Evolutionary conservation across 2,329 filamentous ascomycete genomes (phyloP), one percentile per base, ranked within the genome.

Genomic region (Ophiocordyceps camponoti-leonardi): DNA sequence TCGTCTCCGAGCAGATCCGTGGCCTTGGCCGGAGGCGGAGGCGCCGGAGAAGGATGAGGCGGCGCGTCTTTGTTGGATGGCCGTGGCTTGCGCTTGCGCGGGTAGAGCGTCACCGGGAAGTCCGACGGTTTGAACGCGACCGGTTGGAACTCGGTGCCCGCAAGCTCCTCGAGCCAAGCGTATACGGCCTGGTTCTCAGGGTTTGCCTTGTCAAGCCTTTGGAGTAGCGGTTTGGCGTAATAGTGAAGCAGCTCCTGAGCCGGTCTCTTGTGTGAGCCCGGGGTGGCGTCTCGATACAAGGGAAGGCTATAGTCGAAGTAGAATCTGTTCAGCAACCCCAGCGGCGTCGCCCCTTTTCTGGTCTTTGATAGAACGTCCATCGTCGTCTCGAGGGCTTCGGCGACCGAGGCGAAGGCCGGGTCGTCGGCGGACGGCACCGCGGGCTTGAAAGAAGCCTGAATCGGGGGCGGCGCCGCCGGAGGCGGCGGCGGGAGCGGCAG

Each of bases 181-280:
- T 58, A 61, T 23, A 65, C 55, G 0, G 56, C 56, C 10, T 57
- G 58, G 1, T 47, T 46, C 4, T 53, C 50, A 52, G 64, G 70
- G 19, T 57, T 60, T 6, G 50, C 50, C 5, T 54, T 51, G 35
- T 61, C 59, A 2, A 71, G 54, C 4, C 49, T 49, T 2, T 54
- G 45, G 1, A 68, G 49, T 6, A 76, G 57, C 6, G 62, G 61
- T 5, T 51, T 51, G 1, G 68, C 61, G 45, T 69, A 67, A 48
- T 69, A 73, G 13, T 64, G 59, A 2, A 70, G 52, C 3, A 73
- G 53, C 35, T 72, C 66, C 35, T 56, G 46, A 3, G 61, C 56
- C 3, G 61, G 61, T 11, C 73, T 61, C 42, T 56, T 67, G 52
- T 69, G 67, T n/a, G 58, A 54, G 19, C 56, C 61, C 6, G 39